Base-by-base conservation (phyloP, 208 protist genomes). In the Trichomonas gallinae region DNA sequence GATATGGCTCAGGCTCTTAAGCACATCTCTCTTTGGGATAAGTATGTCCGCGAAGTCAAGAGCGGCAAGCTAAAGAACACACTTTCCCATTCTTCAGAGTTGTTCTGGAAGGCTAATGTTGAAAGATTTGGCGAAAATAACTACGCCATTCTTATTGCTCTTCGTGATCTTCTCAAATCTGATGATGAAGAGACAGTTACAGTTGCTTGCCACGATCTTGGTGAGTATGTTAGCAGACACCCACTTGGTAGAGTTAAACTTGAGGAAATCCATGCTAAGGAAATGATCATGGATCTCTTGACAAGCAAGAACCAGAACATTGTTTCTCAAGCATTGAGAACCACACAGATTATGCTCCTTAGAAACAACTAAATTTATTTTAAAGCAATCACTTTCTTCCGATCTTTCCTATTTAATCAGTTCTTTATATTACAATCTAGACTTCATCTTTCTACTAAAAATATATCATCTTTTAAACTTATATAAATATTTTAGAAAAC, bases 21-120 rank as follows among this genome's bases (percentile, higher is more conserved):
- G 17, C 9, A 93, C 3, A 13, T 93, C 6, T 93, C 87, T 51
- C 36, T 93, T n/a, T 93, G 87, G 87, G 87, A 93, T 10, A 93
- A 93, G 31, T 93, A 93, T 26, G 44, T 51, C 26, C 87, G 87
- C 13, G 87, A 93, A 93, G 87, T 93, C 36, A 51, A 51, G 26
- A 58, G 44, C n/a, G 87, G 87, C 17, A 93, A 34, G 17, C 44
- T 93, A 4, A 23, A 40, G 11, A 40, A 48, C 26, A 40, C 87
- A 48, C 1, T 51, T 26, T 93, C 87, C 48, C 87, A 93, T 26
- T 48, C 42, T 17, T 48, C 87, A 51, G 87, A 93, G 46, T 26
- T 51, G 4, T 93, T 93, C 87, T 93, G 87, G 87, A 93, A 93
- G 31, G 87, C 40, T 38, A 93, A 93, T 38, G 44, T 93, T 51